Evolutionary conservation across 352 stramenopile species (phyloP).

Genomic region (Phytophthora sansomeana): DNA sequence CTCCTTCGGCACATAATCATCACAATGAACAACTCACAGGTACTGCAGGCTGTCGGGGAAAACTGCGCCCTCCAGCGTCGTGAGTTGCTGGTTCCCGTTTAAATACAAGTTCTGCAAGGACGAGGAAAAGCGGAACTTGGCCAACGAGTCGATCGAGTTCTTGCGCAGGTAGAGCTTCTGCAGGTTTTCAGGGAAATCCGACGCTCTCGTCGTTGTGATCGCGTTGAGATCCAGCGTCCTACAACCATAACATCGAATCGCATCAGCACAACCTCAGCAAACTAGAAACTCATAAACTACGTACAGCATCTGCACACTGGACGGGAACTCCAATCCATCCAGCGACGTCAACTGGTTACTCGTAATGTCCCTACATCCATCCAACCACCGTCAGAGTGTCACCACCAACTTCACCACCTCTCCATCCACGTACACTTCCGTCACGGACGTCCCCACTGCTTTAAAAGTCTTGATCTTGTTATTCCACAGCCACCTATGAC

Average conservation of each 20-base stretch:
- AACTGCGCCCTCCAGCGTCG: conserved; percentile 49
- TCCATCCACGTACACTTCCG: conserved; percentile 47
- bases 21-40: conserved; percentile 28
- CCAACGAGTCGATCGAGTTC: conserved; percentile 44
- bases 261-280: not conserved
- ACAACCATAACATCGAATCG: conserved; percentile 6
- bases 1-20: not conserved
- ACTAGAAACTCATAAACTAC: conserved; percentile 8
- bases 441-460: conserved; percentile 37
- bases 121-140: conserved; percentile 38
- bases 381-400: conserved; percentile 22
- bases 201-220: conserved; percentile 25
- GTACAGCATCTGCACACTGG: conserved; percentile 35
- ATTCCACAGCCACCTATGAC: conserved; percentile 44
- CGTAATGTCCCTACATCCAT: conserved; percentile 26
- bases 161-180: conserved; percentile 40
- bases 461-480: conserved; percentile 57
- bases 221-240: conserved; percentile 40
- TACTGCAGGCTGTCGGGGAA: conserved; percentile 52
- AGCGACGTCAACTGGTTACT: conserved; percentile 42
- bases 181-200: conserved; percentile 31
- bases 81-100: conserved; percentile 53
- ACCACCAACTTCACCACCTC: not conserved
- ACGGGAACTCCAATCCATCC: conserved; percentile 33
- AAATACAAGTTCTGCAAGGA: conserved; percentile 42